Conservation (phyloP, 805 yeast species). For the Millerago galiae region DNA sequence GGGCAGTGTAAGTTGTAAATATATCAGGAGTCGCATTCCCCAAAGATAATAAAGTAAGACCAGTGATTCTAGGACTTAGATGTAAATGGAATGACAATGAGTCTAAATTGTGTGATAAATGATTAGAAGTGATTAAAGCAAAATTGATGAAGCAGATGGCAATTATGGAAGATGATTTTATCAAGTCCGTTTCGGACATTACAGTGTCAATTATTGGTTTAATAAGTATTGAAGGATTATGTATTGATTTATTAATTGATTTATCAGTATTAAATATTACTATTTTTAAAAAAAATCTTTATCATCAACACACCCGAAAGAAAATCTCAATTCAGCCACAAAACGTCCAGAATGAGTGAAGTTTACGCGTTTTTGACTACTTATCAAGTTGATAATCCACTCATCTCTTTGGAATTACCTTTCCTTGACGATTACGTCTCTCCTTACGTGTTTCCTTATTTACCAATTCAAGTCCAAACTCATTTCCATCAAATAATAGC, state of each 20-base stretch:
- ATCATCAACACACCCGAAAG: not conserved
- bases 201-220: no score
- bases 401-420: conserved; percentile 21
- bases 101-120: conserved; percentile 70
- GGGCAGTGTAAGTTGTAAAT: conserved; percentile 75
- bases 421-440: conserved; percentile 23
- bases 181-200: not conserved
- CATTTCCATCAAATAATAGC: conserved; percentile 30
- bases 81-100: conserved; percentile 55
- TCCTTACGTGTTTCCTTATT: conserved; percentile 14
- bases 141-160: conserved; percentile 43
- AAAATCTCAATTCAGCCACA: not conserved
- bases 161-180: not conserved
- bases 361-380: conserved; percentile 1
- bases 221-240: no score
- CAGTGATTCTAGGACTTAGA: conserved; percentile 73
- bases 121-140: conserved; percentile 79
- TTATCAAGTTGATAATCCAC: conserved; percentile 22
- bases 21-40: conserved; percentile 95
- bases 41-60: conserved; percentile 79
- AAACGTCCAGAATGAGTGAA: not conserved
- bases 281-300: not conserved
- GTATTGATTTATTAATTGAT: no score
- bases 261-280: no score
- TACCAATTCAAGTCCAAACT: conserved; percentile 16